These are phyloP conservation scores for Chrysopogon serrulatus DNA, from an alignment of 176 grass and related monocot genomes.

Conservation along the genomic window DNA sequence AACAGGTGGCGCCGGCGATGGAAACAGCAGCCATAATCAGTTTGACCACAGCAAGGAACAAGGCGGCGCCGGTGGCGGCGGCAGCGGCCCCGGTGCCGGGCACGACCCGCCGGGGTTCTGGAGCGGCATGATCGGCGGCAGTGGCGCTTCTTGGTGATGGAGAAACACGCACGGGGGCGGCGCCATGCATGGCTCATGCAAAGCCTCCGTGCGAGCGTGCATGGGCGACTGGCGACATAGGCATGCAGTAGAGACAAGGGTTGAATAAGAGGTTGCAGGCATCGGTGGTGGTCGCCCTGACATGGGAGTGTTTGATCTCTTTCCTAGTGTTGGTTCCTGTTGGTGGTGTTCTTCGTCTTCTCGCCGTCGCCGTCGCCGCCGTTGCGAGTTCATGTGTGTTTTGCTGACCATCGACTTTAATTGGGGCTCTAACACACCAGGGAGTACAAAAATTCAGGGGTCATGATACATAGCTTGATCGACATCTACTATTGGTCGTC, in stretches of 20 bases:
- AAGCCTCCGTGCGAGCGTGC: neutral
- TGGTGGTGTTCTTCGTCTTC: conserved; percentile 21
- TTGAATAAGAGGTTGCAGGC: conserved; percentile 51
- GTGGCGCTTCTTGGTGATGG: conserved; percentile 62
- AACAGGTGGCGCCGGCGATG: conserved; percentile 24
- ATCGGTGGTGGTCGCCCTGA: conserved; percentile 18
- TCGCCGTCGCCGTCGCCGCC: neutral
- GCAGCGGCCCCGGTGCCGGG: neutral
- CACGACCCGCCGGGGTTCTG: conserved; percentile 51
- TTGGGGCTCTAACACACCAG: conserved; percentile 45
- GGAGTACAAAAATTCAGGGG: conserved; percentile 14
- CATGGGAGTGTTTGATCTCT: conserved; percentile 43
- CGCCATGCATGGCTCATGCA: conserved; percentile 45
- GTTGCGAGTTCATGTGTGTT: conserved; percentile 29
- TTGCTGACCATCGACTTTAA: conserved; percentile 32
- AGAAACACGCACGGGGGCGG: neutral
- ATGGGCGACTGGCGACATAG: conserved; percentile 13
- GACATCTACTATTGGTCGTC: neutral
- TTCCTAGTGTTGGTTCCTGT: conserved; percentile 29
- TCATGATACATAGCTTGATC: conserved; percentile 22
- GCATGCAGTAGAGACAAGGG: conserved; percentile 22
- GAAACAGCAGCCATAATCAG: conserved; percentile 21
- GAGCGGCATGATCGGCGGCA: conserved; percentile 61
- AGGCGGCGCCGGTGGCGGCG: no score
- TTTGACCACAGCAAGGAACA: conserved; percentile 54